phyloP scores from a whole-genome alignment of 139 green algal genomes.

The Chlamydomonas sp. region DNA sequence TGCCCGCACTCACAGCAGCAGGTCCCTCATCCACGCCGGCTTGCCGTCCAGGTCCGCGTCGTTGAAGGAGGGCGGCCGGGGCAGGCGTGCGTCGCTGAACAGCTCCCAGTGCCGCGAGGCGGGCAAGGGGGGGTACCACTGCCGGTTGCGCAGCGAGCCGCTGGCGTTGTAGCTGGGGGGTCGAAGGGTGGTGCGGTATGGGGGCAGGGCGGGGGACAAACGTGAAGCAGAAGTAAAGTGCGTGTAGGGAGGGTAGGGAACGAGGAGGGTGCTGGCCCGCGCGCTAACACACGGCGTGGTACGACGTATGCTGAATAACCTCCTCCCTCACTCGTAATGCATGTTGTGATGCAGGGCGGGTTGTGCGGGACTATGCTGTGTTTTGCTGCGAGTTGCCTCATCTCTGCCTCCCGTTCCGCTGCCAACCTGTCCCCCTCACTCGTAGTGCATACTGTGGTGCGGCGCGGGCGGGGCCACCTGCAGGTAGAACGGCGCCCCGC shows the following conservation, averaged over 20 bases:
- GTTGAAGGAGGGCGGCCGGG: constrained; percentile 16
- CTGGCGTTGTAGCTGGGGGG: not conserved
- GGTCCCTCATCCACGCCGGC: constrained; percentile 1
- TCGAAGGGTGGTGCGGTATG: not conserved
- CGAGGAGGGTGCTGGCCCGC: too few species aligned
- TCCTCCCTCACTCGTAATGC: too few species aligned
- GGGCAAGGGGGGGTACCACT: constrained; percentile 34
- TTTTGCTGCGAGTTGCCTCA: too few species aligned
- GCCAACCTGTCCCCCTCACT: not conserved
- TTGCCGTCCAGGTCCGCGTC: not conserved
- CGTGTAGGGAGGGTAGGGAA: too few species aligned
- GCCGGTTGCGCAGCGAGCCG: not conserved
- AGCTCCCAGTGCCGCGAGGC: constrained; percentile 26
- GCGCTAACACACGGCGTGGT: too few species aligned
- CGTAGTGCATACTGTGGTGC: constrained; percentile 35
- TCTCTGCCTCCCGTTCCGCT: not conserved
- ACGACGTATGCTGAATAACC: too few species aligned
- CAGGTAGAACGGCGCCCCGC: constrained; percentile 21
- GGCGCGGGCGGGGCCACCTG: constrained; percentile 26
- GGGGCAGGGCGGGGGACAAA: not conserved
- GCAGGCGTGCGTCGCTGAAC: constrained; percentile 1
- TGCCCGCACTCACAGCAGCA: not conserved
- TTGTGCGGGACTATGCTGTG: too few species aligned
- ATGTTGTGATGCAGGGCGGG: too few species aligned
- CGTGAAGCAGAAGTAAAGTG: too few species aligned